Evolutionary conservation across 2,329 filamentous ascomycete species (phyloP), one percentile per base, ranked within the genome.

Genomic region (Colletotrichum sp.): DNA sequence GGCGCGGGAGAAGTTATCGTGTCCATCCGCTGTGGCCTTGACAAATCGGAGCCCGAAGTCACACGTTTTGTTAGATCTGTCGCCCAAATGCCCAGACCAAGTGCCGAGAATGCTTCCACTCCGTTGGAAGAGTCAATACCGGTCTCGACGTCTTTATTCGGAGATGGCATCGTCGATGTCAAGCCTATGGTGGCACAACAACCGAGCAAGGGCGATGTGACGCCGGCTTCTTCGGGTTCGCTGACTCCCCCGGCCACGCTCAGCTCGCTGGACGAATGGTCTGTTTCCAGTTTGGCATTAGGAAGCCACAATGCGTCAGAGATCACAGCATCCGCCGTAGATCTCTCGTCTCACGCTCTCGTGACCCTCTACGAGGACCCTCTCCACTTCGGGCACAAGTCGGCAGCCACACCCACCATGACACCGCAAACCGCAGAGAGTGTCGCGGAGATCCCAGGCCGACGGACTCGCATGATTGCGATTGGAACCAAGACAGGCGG

Each of bases 311-410:
- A 87, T 62, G 84, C 84, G 38, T 84, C 90, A 13, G 88, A 92
- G 73, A 90, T 99, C 69, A 94, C 93, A 0, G 87, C 94, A 2
- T 92, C 87, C 61, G 90, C 92, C 1, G 83, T 97, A 36, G 97
- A 99, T 81, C 86, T 86, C 73, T 98, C 96, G 2, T 91, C 87
- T 1, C 92, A 93, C 78, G 92, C 96, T 3, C 85, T 91, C 1
- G 84, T 95, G 38, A 94, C 94, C 0, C 85, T 91, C 13, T 90
- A 90, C 4, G 97, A 98, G 84, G 96, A 98, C 82, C 93, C 94
- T 18, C 85, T 95, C 6, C 69, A 75, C 86, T 27, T 90, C 90
- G 80, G 89, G 21, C 75, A 73, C 43, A 61, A 89, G 8, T 87
- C 88, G 58, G 83, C 82, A 55, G 90, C 90, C 1, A 73, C 63